Evolutionary conservation across 148 eudicot species (phyloP), one percentile per base, ranked within the genome.

Genomic region (Polygonum aviculare): DNA sequence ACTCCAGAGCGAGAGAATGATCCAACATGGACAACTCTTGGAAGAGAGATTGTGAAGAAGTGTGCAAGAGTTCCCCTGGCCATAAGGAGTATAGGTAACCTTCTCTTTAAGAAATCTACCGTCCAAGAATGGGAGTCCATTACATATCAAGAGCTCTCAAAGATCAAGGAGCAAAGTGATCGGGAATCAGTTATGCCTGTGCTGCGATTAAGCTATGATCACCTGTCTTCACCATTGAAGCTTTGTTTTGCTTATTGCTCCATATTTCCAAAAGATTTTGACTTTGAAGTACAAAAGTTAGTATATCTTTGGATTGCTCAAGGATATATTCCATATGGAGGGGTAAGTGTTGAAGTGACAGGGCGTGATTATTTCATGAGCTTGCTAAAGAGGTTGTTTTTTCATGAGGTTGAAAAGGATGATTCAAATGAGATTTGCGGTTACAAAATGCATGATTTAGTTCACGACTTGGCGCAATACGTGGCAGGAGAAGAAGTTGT

Each of bases 231-330:
- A 0, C 15, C 49, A 2, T 50, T 88, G 44, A 85, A 85, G 76
- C 74, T 73, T 7, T 88, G 91, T 22, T 88, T 85, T 75, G 82
- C 83, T 9, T 84, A 74, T 33, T 85, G 91, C 38, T 80, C 88
- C 11, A 38, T 88, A 3, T 88, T 80, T 45, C 84, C 85, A 1
- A 84, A 88, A 72, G 83, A 79, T 76, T 36, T 5, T 33, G 0
- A 0, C 7, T 71, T 85, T 10, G 1, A 44, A 0, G 79, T 40
- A 57, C 65, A 71, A 21, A 16, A 35, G 6, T 39, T 84, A 22
- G 76, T 88, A 8, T 7, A 75, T 12, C 69, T 85, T 0, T 88
- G 88, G 91, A 74, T 81, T 33, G 87, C 88, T 0, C 54, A 65
- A 26, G 15, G 55, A 16, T 26, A 71, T 44, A 31, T 59, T 7